These are phyloP conservation scores for Pyricularia pennisetigena DNA, from an alignment of 2,329 filamentous ascomycete species.

Conservation along the genomic window DNA sequence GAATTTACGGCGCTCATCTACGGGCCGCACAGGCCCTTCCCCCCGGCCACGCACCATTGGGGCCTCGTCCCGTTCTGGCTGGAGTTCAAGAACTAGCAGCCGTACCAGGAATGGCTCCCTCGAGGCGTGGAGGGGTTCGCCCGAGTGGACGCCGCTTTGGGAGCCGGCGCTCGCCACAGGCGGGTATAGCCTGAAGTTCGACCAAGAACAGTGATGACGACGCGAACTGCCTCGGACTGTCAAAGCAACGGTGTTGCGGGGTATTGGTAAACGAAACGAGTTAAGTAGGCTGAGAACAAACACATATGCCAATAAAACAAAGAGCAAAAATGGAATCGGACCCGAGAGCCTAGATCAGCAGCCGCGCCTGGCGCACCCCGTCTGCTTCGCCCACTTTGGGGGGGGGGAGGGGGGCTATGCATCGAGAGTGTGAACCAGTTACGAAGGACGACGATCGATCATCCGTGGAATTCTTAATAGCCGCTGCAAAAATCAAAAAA, in stretches of 20 bases:
- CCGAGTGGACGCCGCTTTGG: background rate
- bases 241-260: too few relatives aligned
- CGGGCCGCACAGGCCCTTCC: background rate
- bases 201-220: background rate
- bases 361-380: background rate
- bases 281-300: too few relatives aligned
- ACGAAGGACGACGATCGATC: background rate
- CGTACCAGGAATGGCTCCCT: background rate
- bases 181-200: background rate
- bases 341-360: background rate
- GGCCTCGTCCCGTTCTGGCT: background rate
- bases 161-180: background rate
- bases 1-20: background rate
- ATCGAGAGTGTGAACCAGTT: background rate
- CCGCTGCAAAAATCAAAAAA: background rate
- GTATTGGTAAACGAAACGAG: too few relatives aligned
- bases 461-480: background rate
- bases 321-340: background rate
- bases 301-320: too few relatives aligned
- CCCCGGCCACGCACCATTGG: background rate
- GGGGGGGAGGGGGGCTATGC: background rate
- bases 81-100: background rate
- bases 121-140: background rate
- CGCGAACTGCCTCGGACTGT: background rate
- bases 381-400: background rate